Conservation (phyloP, 139 green algal genomes). For the Nannochloris sp. region DNA sequence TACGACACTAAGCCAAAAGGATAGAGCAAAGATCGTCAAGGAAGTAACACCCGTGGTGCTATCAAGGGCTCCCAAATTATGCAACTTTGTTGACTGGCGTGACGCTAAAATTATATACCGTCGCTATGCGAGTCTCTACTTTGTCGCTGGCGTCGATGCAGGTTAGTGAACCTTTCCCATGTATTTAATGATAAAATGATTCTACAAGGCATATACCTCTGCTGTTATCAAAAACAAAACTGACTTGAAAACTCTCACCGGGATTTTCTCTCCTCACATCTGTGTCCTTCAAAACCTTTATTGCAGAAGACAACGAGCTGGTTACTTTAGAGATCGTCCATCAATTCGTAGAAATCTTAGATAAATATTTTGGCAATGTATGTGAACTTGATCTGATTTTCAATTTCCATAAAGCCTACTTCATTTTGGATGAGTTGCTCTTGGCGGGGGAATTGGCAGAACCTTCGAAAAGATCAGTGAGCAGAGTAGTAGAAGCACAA, state of each 20-base stretch:
- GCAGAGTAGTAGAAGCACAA: conserved; percentile 58
- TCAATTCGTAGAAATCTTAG: conserved; percentile 87
- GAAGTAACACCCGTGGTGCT: conserved; percentile 82
- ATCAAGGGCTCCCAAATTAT: conserved; percentile 75
- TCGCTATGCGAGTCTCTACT: conserved; percentile 96
- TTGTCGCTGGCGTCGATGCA: conserved; percentile 75
- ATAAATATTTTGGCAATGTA: conserved; percentile 97
- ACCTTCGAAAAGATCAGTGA: conserved; percentile 71
- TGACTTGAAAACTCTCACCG: too few species aligned
- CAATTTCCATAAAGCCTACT: conserved; percentile 88
- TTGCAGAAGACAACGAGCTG: conserved; percentile 71
- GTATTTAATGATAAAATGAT: neutral
- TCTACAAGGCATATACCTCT: too few species aligned
- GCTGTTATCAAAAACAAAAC: too few species aligned
- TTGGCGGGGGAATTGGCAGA: conserved; percentile 91
- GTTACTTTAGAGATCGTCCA: conserved; percentile 92
- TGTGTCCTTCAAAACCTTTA: neutral
- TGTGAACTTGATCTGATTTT: conserved; percentile 99
- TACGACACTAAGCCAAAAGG: conserved; percentile 85
- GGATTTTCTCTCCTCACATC: conserved; percentile 40
- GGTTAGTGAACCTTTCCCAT: conserved; percentile 2
- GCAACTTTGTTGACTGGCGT: conserved; percentile 96
- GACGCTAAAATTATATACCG: conserved; percentile 68
- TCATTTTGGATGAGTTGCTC: conserved; percentile 96
- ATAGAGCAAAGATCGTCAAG: conserved; percentile 68